Evolutionary conservation across 495 filamentous ascomycete genomes (phyloP), one percentile per base, ranked within the genome.

Genomic region (Penicillium robsamsonii): DNA sequence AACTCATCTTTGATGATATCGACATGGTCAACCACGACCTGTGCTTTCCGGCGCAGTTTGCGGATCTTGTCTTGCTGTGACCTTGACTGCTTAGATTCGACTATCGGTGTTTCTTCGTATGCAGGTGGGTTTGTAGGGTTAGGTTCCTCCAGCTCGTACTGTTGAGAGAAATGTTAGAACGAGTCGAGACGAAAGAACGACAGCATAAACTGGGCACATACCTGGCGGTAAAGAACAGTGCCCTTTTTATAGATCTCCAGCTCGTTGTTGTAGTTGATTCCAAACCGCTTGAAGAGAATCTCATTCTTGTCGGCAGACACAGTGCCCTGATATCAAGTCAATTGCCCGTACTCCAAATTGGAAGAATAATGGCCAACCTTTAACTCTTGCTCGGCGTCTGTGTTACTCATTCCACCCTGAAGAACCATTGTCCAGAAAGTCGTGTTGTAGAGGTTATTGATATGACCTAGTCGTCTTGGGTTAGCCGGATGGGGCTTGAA

Each of bases 391-490:
- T 96, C 94, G 0, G 94, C 94, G 61, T 90, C 85, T 18, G 81
- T 86, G 9, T 80, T 79, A 46, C 81, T 84, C 77, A 94, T 81
- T 0, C 86, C 88, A 0, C 91, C 92, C 41, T 83, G 74, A 50
- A 87, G 81, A 24, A 97, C 86, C 64, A 97, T 77, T 0, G 86
- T 79, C 94, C 94, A 97, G 67, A 97, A 97, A 0, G 91, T 92
- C 1, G 94, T 98, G 64, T 98, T 98, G 70, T 96, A 97, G 15
- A 97, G 79, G 66, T 98, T 98, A 70, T 98, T 98, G 62, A 98
- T 93, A 70, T 98, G 94, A 65, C 90, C 90, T 92, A 56, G 1
- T 18, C 18, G 11, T 11, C 40, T 15, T 22, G 20, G 8, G 29
- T 54, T 35, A 54, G 43, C 20, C 11, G 5, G 42, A 37, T 29